These are phyloP conservation scores for Fallopia convolvulus DNA, from an alignment of 148 eudicot species.

Conservation along the genomic window DNA sequence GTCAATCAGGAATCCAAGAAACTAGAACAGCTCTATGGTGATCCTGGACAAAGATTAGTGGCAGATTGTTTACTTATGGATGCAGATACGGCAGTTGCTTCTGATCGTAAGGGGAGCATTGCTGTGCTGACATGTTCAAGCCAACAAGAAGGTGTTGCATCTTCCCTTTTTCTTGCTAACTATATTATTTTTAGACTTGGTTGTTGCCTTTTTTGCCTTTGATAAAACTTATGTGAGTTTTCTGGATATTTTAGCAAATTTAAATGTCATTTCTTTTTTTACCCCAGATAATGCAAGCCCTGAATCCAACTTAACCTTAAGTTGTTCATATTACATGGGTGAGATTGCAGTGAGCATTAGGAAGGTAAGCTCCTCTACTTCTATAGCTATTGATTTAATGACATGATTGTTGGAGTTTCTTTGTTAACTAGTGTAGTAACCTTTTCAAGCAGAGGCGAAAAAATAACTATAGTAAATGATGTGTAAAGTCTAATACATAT, in stretches of 20 bases:
- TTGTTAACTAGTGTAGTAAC: not conserved
- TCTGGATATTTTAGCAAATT: not conserved
- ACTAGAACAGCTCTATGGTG: constrained; percentile 77
- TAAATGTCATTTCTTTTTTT: not conserved
- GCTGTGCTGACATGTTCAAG: constrained; percentile 64
- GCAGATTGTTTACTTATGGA: constrained; percentile 88
- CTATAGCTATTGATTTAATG: not conserved
- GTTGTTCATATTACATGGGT: constrained; percentile 82
- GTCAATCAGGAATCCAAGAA: constrained; percentile 58
- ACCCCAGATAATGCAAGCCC: constrained; percentile 78
- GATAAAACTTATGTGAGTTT: not conserved
- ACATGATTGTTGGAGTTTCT: not conserved
- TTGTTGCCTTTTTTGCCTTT: not conserved
- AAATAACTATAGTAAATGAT: no score
- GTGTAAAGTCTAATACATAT: no score
- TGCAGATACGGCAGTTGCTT: constrained; percentile 72
- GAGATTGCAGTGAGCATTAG: constrained; percentile 81
- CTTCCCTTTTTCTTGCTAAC: not conserved
- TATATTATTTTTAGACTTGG: not conserved
- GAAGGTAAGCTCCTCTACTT: constrained; percentile 43
- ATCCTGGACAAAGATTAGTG: constrained; percentile 85
- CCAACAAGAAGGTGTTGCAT: constrained; percentile 47
- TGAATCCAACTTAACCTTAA: constrained; percentile 64
- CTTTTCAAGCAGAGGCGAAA: no score
- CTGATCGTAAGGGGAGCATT: constrained; percentile 87